phyloP scores from a whole-genome alignment of 2,329 filamentous ascomycete species.

The Aureobasidium sp. region DNA sequence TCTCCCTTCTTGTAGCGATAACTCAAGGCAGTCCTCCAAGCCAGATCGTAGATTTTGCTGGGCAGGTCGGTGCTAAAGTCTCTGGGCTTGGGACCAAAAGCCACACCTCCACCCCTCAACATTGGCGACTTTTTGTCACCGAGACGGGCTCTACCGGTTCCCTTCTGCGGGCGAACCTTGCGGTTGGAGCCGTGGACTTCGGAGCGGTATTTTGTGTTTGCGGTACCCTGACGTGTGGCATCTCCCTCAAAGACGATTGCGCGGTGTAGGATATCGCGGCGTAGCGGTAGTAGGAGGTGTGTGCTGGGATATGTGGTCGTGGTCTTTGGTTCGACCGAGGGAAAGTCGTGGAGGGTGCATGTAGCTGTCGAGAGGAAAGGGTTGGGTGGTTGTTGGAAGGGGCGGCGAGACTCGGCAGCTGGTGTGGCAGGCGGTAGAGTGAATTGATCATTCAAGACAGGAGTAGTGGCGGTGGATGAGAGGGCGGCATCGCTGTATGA shows the following conservation, averaged over 20 bases:
- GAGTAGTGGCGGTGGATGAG: constrained; percentile 32
- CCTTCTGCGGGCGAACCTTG: constrained; percentile 93
- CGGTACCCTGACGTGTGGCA: constrained; percentile 86
- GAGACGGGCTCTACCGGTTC: constrained; percentile 79
- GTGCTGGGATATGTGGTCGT: constrained; percentile 83
- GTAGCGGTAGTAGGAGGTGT: constrained; percentile 88
- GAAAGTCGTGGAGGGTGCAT: constrained; percentile 91
- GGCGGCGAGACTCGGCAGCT: constrained; percentile 26
- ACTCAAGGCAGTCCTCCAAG: constrained; percentile 93
- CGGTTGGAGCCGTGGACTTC: constrained; percentile 86
- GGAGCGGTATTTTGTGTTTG: constrained; percentile 80
- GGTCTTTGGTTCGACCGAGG: constrained; percentile 82
- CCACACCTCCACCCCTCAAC: constrained; percentile 85
- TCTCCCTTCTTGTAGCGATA: constrained; percentile 92
- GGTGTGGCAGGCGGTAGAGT: constrained; percentile 23
- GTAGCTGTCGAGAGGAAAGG: constrained; percentile 70
- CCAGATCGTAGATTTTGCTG: constrained; percentile 93
- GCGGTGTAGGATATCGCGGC: constrained; percentile 91
- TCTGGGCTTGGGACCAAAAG: constrained; percentile 90
- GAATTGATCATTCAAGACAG: constrained; percentile 27
- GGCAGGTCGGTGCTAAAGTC: constrained; percentile 90
- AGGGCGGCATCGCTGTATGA: constrained; percentile 40
- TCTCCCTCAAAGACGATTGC: constrained; percentile 96
- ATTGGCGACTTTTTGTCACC: constrained; percentile 87
- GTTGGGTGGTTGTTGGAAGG: constrained; percentile 29